phyloP scores from a whole-genome alignment of 305 asterid species.

The Rubia tinctorum region DNA sequence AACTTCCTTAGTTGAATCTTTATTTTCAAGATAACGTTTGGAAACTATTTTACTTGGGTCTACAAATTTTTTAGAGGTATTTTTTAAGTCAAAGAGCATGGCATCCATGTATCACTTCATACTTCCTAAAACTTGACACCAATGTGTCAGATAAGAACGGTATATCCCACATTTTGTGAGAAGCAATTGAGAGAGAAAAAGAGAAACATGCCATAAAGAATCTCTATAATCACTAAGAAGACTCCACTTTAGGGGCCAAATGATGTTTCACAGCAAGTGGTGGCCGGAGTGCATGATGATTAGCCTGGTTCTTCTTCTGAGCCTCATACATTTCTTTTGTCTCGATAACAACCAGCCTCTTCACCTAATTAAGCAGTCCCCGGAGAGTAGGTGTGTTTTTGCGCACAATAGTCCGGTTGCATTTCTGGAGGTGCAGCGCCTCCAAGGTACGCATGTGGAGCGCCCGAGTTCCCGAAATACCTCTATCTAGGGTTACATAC shows the following conservation, averaged over 20 bases:
- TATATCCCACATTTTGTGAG: not conserved
- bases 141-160: not conserved
- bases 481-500: constrained; percentile 90
- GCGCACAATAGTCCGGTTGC: constrained; percentile 90
- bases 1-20: not conserved
- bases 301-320: constrained; percentile 58
- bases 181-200: not conserved
- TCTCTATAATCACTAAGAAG: constrained; percentile 18
- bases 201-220: not conserved
- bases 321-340: constrained; percentile 92
- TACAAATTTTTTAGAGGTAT: not conserved
- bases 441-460: constrained; percentile 96
- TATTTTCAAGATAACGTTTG: not conserved
- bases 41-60: not conserved
- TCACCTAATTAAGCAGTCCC: constrained; percentile 95
- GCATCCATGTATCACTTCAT: not conserved
- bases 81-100: not conserved
- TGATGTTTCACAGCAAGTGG: constrained; percentile 62
- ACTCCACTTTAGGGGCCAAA: constrained; percentile 25
- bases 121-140: not conserved
- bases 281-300: constrained; percentile 63
- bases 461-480: constrained; percentile 89
- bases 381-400: constrained; percentile 84
- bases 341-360: constrained; percentile 83
- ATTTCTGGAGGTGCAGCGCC: constrained; percentile 82